Percentiles rank a stretch among this genome's conserved stretches.
phyloP scores from a whole-genome alignment of 441 rosid genomes.

The Cnidoscolus chayamansa region DNA sequence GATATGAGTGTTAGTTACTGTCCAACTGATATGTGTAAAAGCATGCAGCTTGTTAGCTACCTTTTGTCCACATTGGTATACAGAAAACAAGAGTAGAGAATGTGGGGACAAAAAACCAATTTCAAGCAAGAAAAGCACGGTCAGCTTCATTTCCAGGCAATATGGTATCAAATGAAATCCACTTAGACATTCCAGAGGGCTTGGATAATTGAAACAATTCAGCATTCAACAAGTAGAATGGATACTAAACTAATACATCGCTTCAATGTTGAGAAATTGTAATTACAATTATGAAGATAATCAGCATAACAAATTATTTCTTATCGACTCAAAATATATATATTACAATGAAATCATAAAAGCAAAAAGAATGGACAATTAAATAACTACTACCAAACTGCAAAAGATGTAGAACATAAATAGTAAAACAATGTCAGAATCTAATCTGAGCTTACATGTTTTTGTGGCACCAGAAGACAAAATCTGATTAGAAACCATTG shows the following conservation, averaged over 20 bases:
- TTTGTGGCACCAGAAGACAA: slow-evolving; percentile 60
- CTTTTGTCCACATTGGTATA: background rate
- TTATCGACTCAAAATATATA: background rate
- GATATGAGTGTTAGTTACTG: background rate
- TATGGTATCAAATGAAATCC: background rate
- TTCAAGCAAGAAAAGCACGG: background rate
- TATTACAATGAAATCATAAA: background rate
- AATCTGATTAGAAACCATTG: slow-evolving; percentile 68
- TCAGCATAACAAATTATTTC: background rate
- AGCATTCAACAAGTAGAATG: background rate
- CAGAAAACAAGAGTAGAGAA: slow-evolving; percentile 7
- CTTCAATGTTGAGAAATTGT: background rate
- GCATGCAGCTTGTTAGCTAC: slow-evolving; percentile 1
- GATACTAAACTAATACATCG: background rate
- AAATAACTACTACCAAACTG: background rate
- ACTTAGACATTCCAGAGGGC: background rate
- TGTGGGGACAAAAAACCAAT: background rate
- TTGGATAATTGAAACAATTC: background rate
- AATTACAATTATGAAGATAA: background rate
- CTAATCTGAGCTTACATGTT: slow-evolving; percentile 49
- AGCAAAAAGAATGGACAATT: background rate
- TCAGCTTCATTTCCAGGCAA: background rate
- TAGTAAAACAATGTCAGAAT: slow-evolving; percentile 13
- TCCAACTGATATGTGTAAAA: background rate
- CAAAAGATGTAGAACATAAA: background rate